Base-by-base conservation (phyloP, 768 basidiomycete genomes). In the Exsudoporus frostii region DNA sequence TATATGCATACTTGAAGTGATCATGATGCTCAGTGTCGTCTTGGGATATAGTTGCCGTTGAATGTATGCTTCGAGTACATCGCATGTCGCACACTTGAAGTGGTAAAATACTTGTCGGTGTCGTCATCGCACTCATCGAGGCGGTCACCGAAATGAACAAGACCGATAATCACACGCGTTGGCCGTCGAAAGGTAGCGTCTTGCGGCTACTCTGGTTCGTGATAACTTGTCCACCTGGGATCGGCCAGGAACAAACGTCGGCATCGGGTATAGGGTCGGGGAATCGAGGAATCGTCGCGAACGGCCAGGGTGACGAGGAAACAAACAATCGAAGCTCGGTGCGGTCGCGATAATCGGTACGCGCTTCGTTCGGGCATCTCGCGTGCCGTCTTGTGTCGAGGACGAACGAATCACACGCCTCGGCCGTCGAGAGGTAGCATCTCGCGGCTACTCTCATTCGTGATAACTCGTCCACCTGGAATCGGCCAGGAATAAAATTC, bases 1-100 rank as follows among this genome's bases (percentile, higher is more conserved):
- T 80, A n/a, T n/a, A n/a, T n/a, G 29, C 29, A 11, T 10, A 30
- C 29, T 30, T 4, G 29, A 30, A 30, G 29, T 10, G 19, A 20
- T 30, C 14, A n/a, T 5, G 24, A 36, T 56, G 24, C 15, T 47
- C 38, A 39, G 8, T 56, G 54, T 49, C 25, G 44, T 41, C 44
- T 40, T 19, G 53, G 1, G 5, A 7, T 4, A 10, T 17, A 9
- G 34, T 22, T 20, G 25, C 10, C 11, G 24, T 22, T 11, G 25
- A 22, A 4, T 7, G 9, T 1, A 1, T 4, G 22, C 24, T 8
- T 33, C 13, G 44, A 24, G 15, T 9, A 48, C 17, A 17, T 20
- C 20, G 2, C 7, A n/a, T 29, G 2, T 25, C 53, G n/a, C 36
- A 37, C 6, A 13, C 22, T 29, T 19, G 14, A 33, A 19, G 44